Evolutionary conservation across 2,329 filamentous ascomycete genomes (phyloP).

Genomic region (Albifimbria verrucaria): DNA sequence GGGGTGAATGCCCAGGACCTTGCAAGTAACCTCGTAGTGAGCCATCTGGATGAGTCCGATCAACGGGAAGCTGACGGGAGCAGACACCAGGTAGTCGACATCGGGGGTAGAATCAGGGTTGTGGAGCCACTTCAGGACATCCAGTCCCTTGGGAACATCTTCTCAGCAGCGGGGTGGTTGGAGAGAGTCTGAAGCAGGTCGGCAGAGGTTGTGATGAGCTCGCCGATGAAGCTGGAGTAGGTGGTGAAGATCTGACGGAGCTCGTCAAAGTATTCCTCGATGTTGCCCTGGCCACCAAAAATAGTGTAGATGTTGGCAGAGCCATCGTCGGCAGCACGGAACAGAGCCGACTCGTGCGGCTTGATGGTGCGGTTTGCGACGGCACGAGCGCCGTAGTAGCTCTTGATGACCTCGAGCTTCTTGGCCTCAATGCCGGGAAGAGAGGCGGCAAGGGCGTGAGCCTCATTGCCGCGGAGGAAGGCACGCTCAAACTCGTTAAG

Average conservation of each 20-base stretch:
- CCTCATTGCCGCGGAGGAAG: conserved; percentile 93
- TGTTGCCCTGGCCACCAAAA: conserved; percentile 96
- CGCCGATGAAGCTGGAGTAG: conserved; percentile 86
- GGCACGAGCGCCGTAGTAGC: conserved; percentile 87
- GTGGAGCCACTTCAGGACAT: conserved; percentile 91
- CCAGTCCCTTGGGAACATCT: conserved; percentile 96
- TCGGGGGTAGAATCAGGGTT: conserved; percentile 88
- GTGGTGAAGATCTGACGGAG: conserved; percentile 86
- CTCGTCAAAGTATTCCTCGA: conserved; percentile 99
- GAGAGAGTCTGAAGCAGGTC: conserved; percentile 84
- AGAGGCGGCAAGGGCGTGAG: conserved; percentile 81
- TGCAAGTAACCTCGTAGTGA: conserved; percentile 93
- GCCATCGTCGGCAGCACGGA: conserved; percentile 81
- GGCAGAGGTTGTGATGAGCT: conserved; percentile 76
- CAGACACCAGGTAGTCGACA: conserved; percentile 88
- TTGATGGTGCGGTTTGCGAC: conserved; percentile 84
- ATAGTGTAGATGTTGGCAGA: conserved; percentile 87
- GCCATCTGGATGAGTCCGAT: conserved; percentile 95
- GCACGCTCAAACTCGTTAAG: conserved; percentile 95
- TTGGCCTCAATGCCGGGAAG: conserved; percentile 90
- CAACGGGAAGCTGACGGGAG: conserved; percentile 90
- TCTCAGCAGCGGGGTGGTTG: conserved; percentile 80
- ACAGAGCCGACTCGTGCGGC: conserved; percentile 87
- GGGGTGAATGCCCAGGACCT: conserved; percentile 83
- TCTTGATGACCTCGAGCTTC: conserved; percentile 83